A percentile compares a stretch with the other conserved stretches of the same genome.
Evolutionary conservation across 192 early-diverging fungal genomes (phyloP).

Genomic region (Coemansia reversa): DNA sequence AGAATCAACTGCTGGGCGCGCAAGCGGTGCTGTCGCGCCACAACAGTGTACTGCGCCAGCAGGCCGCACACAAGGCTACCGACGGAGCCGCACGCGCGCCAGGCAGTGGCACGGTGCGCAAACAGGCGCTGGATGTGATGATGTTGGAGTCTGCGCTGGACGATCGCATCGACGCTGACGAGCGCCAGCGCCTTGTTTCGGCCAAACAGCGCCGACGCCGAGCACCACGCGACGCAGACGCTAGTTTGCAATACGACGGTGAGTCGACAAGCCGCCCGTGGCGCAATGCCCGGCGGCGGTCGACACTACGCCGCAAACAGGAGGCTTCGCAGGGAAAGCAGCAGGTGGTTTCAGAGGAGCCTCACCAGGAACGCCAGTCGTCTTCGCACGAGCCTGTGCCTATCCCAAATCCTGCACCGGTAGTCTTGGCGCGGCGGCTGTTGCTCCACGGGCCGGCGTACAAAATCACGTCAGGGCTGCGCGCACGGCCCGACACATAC

Average conservation of each 20-base stretch:
- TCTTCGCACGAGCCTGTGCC: background rate
- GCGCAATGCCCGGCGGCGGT: slow-evolving; percentile 43
- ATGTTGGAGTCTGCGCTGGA: slow-evolving; percentile 51
- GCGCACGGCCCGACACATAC: slow-evolving; percentile 48
- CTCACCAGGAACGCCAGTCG: background rate
- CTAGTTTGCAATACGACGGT: slow-evolving; percentile 4
- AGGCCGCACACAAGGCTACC: background rate
- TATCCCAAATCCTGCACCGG: background rate
- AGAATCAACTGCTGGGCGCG: slow-evolving; percentile 54
- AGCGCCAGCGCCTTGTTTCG: slow-evolving; percentile 17
- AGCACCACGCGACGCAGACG: background rate
- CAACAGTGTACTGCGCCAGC: slow-evolving; percentile 38
- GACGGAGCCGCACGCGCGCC: background rate
- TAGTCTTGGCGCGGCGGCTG: slow-evolving; percentile 23
- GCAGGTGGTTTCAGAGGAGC: background rate
- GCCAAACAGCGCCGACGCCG: slow-evolving; percentile 10
- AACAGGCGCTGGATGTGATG: slow-evolving; percentile 37
- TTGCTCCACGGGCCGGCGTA: slow-evolving; percentile 52
- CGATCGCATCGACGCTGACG: slow-evolving; percentile 32
- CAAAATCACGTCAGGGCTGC: slow-evolving; percentile 41
- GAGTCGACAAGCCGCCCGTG: slow-evolving; percentile 25
- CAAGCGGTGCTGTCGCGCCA: slow-evolving; percentile 53
- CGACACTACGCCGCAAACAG: slow-evolving; percentile 42
- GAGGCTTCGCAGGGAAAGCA: slow-evolving; percentile 1
- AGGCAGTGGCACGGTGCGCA: slow-evolving; percentile 33